Base-by-base conservation (phyloP, 192 early-diverging fungal species). In the Backusella tuberculispora region DNA sequence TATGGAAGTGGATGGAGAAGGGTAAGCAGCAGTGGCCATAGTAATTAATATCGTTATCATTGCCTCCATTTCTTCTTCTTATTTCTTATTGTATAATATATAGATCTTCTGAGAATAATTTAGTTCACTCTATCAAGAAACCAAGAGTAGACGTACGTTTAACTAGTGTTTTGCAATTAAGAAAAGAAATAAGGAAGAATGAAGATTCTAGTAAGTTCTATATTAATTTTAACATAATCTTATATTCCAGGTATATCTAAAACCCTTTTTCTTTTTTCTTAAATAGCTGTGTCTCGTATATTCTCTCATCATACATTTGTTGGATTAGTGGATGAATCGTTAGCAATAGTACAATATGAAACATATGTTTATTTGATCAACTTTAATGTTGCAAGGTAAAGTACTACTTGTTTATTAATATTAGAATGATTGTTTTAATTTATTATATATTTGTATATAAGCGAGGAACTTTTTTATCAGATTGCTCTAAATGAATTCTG, bases 381-480 rank as follows among this genome's bases (percentile, higher is more conserved):
- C 66, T 94, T 91, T 75, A 84, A 89, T 72, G 86, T 88, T 38
- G 72, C 92, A 40, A 90, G 90, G 92, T 94, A 84, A 53, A 8
- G 0, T 19, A 7, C 21, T 4, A 53, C 50, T 53, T 53, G 4
- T 19, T n/a, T 67, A 7, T 13, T 66, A 40, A 29, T 6, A 37
- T 45, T 0, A 9, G 15, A 5, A 29, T 17, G 5, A 26, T 34
- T 3, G 5, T 38, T 12, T 29, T 60, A 19, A 46, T 70, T 38
- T 19, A 60, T 8, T 15, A 12, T 78, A 40, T 47, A 3, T 64
- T 38, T 68, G 0, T 72, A 15, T 75, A 4, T 53, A 71, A 95
- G 94, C 78, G 90, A 91, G 70, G 93, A 95, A 63, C 82, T 99
- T 38, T 95, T 99, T 75, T 96, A 97, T 83, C 96, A 99, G 77